phyloP scores from a whole-genome alignment of 2,329 filamentous ascomycete species.

The Trematosphaeria pertusa region DNA sequence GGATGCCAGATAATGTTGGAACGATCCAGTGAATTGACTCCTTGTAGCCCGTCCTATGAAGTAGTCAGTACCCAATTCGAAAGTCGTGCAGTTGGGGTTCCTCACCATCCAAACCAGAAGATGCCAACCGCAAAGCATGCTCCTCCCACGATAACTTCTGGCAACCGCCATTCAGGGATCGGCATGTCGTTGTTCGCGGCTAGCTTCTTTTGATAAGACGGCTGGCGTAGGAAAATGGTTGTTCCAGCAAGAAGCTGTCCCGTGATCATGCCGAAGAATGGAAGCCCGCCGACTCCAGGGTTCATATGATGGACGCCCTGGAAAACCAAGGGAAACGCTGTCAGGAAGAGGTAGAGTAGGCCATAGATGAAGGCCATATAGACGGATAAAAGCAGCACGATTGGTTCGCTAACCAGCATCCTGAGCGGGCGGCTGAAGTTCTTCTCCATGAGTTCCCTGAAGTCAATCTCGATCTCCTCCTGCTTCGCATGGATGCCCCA shows the following conservation, averaged over 20 bases:
- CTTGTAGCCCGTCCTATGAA: slow-evolving; percentile 55
- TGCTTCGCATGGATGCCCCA: slow-evolving; percentile 68
- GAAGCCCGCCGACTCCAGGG: slow-evolving; percentile 74
- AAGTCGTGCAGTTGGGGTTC: too few relatives aligned
- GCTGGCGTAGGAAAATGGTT: slow-evolving; percentile 69
- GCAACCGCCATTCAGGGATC: slow-evolving; percentile 64
- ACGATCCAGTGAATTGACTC: slow-evolving; percentile 52
- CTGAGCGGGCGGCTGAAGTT: slow-evolving; percentile 60
- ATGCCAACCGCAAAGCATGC: slow-evolving; percentile 50
- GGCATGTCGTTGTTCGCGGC: slow-evolving; percentile 58
- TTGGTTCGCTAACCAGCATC: slow-evolving; percentile 58
- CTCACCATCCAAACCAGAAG: slow-evolving; percentile 52
- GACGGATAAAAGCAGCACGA: slow-evolving; percentile 49
- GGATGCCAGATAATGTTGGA: slow-evolving; percentile 54
- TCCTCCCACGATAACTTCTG: slow-evolving; percentile 62
- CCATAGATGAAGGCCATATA: slow-evolving; percentile 60
- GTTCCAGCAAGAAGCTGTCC: slow-evolving; percentile 74
- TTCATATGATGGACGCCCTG: slow-evolving; percentile 73
- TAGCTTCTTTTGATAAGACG: slow-evolving; percentile 66
- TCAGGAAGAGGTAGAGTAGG: slow-evolving; percentile 84
- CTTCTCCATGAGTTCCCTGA: slow-evolving; percentile 58
- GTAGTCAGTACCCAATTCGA: too few relatives aligned
- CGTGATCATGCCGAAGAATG: slow-evolving; percentile 84
- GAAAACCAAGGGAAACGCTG: slow-evolving; percentile 84
- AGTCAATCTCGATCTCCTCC: slow-evolving; percentile 61